Percentiles rank a stretch among this genome's conserved stretches.
phyloP scores from a whole-genome alignment of 1,284 basidiomycete species.

The Wolfiporia cocos region DNA sequence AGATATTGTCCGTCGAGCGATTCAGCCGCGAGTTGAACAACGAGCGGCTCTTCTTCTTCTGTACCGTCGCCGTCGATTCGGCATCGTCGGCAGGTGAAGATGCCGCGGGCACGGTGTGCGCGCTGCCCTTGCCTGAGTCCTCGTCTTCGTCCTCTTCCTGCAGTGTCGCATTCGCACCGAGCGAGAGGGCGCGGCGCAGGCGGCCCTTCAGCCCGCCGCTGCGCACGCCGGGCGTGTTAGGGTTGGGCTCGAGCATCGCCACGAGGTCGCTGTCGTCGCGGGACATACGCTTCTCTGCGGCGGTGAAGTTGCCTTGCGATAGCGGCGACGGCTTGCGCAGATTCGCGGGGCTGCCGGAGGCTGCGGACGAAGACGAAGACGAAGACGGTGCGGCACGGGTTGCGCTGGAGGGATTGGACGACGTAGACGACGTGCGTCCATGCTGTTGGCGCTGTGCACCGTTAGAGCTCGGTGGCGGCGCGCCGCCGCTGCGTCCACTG shows the following conservation, averaged over 20 bases:
- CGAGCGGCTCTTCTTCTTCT: conserved; percentile 63
- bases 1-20: conserved; percentile 95
- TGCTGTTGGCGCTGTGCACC: conserved; percentile 32
- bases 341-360: conserved; percentile 26
- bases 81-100: conserved; percentile 25
- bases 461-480: conserved; percentile 14
- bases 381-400: conserved; percentile 23
- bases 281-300: conserved; percentile 68
- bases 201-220: conserved; percentile 71
- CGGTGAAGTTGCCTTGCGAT: conserved; percentile 62
- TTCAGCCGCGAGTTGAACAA: conserved; percentile 92
- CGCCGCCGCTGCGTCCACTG: conserved; percentile 13
- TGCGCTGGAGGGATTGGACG: conserved; percentile 29
- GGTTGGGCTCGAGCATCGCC: conserved; percentile 43
- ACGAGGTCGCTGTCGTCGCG: conserved; percentile 71
- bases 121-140: conserved; percentile 16
- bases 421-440: conserved; percentile 39
- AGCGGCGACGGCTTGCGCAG: conserved; percentile 71
- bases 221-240: conserved; percentile 38
- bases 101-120: conserved; percentile 10
- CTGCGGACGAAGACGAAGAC: conserved; percentile 29
- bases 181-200: conserved; percentile 67
- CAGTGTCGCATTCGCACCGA: conserved; percentile 52
- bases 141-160: conserved; percentile 55
- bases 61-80: conserved; percentile 44